Conservation (phyloP, 495 filamentous ascomycete species). For the Aspergillus incahuasiensis region DNA sequence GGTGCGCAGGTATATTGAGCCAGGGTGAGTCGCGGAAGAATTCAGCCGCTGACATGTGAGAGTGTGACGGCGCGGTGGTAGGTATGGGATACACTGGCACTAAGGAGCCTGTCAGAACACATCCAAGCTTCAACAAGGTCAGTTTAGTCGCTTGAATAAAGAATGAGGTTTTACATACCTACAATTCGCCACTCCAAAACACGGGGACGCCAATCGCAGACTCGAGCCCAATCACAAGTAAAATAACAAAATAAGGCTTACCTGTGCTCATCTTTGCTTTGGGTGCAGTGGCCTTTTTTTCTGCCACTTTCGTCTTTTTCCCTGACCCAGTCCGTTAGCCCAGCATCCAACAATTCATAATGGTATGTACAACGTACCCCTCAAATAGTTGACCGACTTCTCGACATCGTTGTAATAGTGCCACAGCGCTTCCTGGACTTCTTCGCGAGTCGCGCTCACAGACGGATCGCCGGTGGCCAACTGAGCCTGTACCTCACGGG, state of each 20-base stretch:
- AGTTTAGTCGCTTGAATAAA: conserved; percentile 27
- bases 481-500: conserved; percentile 33
- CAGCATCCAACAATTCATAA: neutral
- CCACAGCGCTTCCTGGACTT: conserved; percentile 88
- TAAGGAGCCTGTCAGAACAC: conserved; percentile 44
- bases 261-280: conserved; percentile 37
- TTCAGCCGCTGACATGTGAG: conserved; percentile 42
- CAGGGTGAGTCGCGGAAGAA: conserved; percentile 87
- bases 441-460: conserved; percentile 42
- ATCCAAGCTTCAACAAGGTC: conserved; percentile 30
- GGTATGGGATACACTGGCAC: conserved; percentile 33
- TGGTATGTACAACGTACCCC: conserved; percentile 42
- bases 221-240: conserved; percentile 31
- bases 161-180: conserved; percentile 9
- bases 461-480: conserved; percentile 36
- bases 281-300: conserved; percentile 36
- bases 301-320: conserved; percentile 39
- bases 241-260: conserved; percentile 36
- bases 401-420: conserved; percentile 92
- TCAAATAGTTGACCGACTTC: conserved; percentile 75
- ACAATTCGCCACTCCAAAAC: conserved; percentile 6
- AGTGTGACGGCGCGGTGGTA: conserved; percentile 11
- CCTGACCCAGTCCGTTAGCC: conserved; percentile 23
- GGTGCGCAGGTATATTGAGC: conserved; percentile 68
- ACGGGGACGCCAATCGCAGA: neutral